Conservation (phyloP, 1,139 yeast genomes). For the Sugiyamaella novakii region DNA sequence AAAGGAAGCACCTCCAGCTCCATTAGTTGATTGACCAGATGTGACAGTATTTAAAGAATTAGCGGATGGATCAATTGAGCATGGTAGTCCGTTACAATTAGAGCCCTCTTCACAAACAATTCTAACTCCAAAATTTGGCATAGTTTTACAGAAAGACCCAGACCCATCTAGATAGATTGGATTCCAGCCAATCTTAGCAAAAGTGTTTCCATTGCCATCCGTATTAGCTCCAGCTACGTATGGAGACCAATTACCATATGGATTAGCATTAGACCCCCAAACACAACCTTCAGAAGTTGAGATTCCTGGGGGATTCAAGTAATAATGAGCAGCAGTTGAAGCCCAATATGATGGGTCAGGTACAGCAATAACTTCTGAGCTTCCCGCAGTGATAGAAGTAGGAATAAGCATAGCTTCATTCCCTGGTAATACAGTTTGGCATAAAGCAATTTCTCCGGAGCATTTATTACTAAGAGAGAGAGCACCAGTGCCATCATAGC, state of each 20-base stretch:
- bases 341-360: constrained; percentile 70
- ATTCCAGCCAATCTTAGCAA: constrained; percentile 86
- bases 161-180: constrained; percentile 71
- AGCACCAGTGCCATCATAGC: constrained; percentile 73
- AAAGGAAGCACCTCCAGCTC: constrained; percentile 71
- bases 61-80: constrained; percentile 74
- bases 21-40: constrained; percentile 42
- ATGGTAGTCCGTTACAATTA: constrained; percentile 71
- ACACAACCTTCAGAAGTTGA: constrained; percentile 74
- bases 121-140: constrained; percentile 71
- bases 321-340: constrained; percentile 80
- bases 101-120: constrained; percentile 70
- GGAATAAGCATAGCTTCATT: constrained; percentile 94
- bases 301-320: constrained; percentile 84
- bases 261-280: constrained; percentile 73
- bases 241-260: constrained; percentile 90
- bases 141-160: constrained; percentile 53
- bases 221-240: constrained; percentile 89
- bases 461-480: constrained; percentile 58
- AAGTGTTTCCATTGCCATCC: constrained; percentile 68
- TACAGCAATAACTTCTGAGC: constrained; percentile 64
- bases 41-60: constrained; percentile 59
- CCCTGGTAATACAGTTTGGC: constrained; percentile 93
- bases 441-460: constrained; percentile 64
- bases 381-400: constrained; percentile 57